Conservation (phyloP, 1,284 basidiomycete species). For the Sporisorium scitamineum region DNA sequence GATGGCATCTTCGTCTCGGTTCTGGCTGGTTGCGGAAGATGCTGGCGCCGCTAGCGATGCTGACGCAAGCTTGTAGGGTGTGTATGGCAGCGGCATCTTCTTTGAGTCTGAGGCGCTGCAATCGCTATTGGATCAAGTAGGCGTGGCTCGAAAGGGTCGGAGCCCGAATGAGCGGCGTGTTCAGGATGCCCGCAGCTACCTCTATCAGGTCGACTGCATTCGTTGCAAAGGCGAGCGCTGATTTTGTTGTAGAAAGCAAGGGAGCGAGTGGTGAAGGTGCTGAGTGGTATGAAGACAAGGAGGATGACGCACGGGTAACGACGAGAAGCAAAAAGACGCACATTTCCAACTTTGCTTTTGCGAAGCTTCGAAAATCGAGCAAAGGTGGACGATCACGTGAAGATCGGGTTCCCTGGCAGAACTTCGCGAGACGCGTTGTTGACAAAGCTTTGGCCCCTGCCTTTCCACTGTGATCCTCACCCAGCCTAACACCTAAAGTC, state of each 20-base stretch:
- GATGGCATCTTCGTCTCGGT: conserved; percentile 31
- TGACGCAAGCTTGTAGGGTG: conserved; percentile 47
- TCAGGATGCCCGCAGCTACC: not conserved
- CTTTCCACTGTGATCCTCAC: not conserved
- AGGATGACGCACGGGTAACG: conserved; percentile 10
- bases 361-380: conserved; percentile 14
- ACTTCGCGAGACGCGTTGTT: conserved; percentile 12
- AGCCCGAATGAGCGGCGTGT: not conserved
- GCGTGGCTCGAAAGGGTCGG: not conserved
- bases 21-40: conserved; percentile 7
- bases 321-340: conserved; percentile 13
- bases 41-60: conserved; percentile 35
- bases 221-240: not conserved
- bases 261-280: not conserved
- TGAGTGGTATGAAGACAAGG: not conserved
- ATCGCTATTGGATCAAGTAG: not conserved
- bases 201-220: not conserved
- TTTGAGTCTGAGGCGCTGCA: not conserved
- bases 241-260: not conserved
- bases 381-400: conserved; percentile 30
- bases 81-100: conserved; percentile 45
- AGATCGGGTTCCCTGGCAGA: conserved; percentile 8
- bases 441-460: not conserved
- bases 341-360: not conserved
- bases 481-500: not conserved